Base-by-base conservation (phyloP, 2,329 filamentous ascomycete species). In the Zalaria obscura region DNA sequence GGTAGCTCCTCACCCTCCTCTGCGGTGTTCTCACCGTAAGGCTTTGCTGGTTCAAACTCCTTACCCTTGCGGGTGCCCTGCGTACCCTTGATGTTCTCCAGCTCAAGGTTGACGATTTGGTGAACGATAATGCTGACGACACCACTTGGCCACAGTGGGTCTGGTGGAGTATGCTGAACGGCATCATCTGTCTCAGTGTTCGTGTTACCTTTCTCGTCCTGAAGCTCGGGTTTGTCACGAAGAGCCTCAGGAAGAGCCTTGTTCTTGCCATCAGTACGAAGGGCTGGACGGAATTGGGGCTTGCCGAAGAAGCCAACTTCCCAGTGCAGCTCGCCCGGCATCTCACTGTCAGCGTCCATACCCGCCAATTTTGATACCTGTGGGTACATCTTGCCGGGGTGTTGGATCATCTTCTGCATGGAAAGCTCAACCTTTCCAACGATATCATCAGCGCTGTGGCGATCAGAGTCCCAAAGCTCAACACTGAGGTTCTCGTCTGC, bases 291-390 rank as follows among this genome's bases (percentile, higher is more conserved):
- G 64, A 95, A 87, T 50, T 87, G 78, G 1, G 88, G 86, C 65
- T 94, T 95, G 51, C 80, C 80, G 52, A 95, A 96, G 65, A 83
- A 96, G 5, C 89, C 91, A 37, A 96, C 86, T 59, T 95, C 89
- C 89, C 89, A 96, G 56, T 93, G 80, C 33, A 98, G 72, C 55
- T 94, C 80, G 27, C 91, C 89, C 0, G 91, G 91, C 87, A 96
- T 96, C 39, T 75, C 74, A 50, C 77, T 89, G 8, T 81, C 86
- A 25, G 84, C 79, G 52, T 91, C 82, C 64, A 93, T 77, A 7
- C 89, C 89, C 27, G 75, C 69, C 1, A 96, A 74, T 51, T 80
- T 87, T 0, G 87, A 94, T 5, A 84, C 73, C 51, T 94, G 86
- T 4, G 84, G 81, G 52, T 88, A 93, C 84, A 95, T 93, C 54